A percentile compares a stretch with the other conserved stretches of the same genome.
These are phyloP conservation scores for Fonsecaea erecta DNA, from an alignment of 2,329 filamentous ascomycete genomes.

Conservation along the genomic window DNA sequence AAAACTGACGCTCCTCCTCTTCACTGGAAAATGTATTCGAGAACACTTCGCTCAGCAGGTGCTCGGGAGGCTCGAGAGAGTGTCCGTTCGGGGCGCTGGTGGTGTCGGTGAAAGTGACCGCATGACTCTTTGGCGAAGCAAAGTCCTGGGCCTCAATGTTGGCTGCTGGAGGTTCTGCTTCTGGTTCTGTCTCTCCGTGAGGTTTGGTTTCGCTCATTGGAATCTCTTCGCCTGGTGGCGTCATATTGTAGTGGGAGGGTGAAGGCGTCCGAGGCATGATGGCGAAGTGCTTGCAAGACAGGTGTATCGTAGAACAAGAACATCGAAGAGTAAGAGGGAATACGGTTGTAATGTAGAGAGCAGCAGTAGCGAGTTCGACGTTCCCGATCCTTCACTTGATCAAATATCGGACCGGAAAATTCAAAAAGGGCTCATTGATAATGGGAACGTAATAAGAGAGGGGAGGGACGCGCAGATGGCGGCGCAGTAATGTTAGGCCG, in stretches of 20 bases:
- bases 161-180: not conserved
- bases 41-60: constrained; percentile 21
- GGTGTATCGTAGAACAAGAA: not conserved
- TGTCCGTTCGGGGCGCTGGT: constrained; percentile 17
- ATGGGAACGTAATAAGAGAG: not conserved
- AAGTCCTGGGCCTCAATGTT: constrained; percentile 30
- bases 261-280: constrained; percentile 18
- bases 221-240: constrained; percentile 15
- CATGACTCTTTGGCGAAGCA: constrained; percentile 21
- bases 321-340: not conserved
- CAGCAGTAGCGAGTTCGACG: not conserved
- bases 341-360: not conserved
- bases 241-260: constrained; percentile 8
- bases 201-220: constrained; percentile 13
- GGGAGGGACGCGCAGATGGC: not conserved
- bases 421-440: constrained; percentile 15
- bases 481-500: constrained; percentile 17
- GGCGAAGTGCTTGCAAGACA: not conserved
- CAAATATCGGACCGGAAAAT: not conserved
- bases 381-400: constrained; percentile 4
- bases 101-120: constrained; percentile 23
- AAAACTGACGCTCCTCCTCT: constrained; percentile 12
- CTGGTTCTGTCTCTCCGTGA: constrained; percentile 11
- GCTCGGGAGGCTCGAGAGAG: constrained; percentile 24
- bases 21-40: constrained; percentile 18